These are phyloP conservation scores for Penicillium egyptiacum DNA, from an alignment of 495 filamentous ascomycete species.

Conservation along the genomic window DNA sequence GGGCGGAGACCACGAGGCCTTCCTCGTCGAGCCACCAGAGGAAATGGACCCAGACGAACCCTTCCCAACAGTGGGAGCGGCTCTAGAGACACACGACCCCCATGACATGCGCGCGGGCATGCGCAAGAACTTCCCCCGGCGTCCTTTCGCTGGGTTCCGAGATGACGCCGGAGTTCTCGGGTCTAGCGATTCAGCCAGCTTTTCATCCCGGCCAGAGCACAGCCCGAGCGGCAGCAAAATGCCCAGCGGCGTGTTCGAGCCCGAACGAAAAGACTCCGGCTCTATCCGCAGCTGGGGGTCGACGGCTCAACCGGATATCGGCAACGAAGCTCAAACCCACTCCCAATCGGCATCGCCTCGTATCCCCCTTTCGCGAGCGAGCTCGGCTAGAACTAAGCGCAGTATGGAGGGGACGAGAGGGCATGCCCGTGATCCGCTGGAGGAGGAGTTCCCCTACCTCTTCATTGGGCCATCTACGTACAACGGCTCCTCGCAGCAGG, in stretches of 20 bases:
- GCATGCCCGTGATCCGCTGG: constrained; percentile 64
- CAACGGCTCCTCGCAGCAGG: constrained; percentile 29
- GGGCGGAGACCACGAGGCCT: constrained; percentile 48
- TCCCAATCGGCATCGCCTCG: constrained; percentile 31
- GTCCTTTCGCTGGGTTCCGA: constrained; percentile 48
- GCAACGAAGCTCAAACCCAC: constrained; percentile 9
- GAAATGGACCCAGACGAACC: constrained; percentile 52
- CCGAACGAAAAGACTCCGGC: constrained; percentile 32
- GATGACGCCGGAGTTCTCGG: constrained; percentile 21
- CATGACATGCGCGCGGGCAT: constrained; percentile 54
- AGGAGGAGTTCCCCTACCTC: constrained; percentile 64
- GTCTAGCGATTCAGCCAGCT: constrained; percentile 22
- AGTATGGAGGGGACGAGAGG: constrained; percentile 54
- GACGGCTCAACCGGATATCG: constrained; percentile 20
- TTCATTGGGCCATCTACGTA: constrained; percentile 65
- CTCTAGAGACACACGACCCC: constrained; percentile 32
- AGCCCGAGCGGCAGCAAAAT: constrained; percentile 21
- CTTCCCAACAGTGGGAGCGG: constrained; percentile 25
- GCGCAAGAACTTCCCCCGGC: constrained; percentile 46
- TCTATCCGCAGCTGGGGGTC: constrained; percentile 30
- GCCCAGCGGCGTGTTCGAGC: constrained; percentile 20
- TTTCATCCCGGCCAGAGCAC: constrained; percentile 19
- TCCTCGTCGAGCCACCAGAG: constrained; percentile 57
- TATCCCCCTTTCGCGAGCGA: constrained; percentile 35
- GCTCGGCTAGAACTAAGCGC: constrained; percentile 41